phyloP scores from a whole-genome alignment of 2,329 filamentous ascomycete species.

The Ophiocordyceps polyrhachis-furcata region DNA sequence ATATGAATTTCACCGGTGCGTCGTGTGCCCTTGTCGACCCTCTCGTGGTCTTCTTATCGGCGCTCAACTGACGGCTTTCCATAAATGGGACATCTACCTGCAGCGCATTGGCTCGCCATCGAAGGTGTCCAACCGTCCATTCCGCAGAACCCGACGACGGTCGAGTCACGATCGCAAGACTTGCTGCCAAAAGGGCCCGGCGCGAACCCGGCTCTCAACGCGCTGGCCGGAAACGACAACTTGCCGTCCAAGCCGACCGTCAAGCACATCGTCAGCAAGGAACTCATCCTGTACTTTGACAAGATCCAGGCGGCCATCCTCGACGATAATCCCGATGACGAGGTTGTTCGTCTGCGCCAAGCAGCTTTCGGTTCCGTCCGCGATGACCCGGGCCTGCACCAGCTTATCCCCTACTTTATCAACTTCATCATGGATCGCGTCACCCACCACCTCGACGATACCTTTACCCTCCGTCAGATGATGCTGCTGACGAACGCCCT shows the following conservation, averaged over 20 bases:
- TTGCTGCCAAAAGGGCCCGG: conserved; percentile 78
- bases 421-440: conserved; percentile 93
- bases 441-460: conserved; percentile 78
- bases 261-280: conserved; percentile 90
- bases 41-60: background rate
- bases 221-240: conserved; percentile 70
- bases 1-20: conserved; percentile 78
- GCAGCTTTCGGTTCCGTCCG: conserved; percentile 73
- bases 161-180: conserved; percentile 68
- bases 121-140: conserved; percentile 95
- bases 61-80: conserved; percentile 3
- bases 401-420: conserved; percentile 89
- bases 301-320: conserved; percentile 81
- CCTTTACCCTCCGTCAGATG: conserved; percentile 78
- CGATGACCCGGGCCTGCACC: conserved; percentile 82
- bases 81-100: background rate
- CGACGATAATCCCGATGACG: conserved; percentile 71
- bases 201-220: conserved; percentile 63
- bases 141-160: conserved; percentile 81
- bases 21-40: background rate
- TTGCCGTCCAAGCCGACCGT: conserved; percentile 74
- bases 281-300: conserved; percentile 91
- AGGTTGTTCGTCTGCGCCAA: conserved; percentile 50
- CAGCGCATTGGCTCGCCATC: conserved; percentile 92
- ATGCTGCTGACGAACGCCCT: conserved; percentile 78